These are phyloP conservation scores for Claviceps capensis DNA, from an alignment of 2,329 filamentous ascomycete genomes.

Conservation along the genomic window DNA sequence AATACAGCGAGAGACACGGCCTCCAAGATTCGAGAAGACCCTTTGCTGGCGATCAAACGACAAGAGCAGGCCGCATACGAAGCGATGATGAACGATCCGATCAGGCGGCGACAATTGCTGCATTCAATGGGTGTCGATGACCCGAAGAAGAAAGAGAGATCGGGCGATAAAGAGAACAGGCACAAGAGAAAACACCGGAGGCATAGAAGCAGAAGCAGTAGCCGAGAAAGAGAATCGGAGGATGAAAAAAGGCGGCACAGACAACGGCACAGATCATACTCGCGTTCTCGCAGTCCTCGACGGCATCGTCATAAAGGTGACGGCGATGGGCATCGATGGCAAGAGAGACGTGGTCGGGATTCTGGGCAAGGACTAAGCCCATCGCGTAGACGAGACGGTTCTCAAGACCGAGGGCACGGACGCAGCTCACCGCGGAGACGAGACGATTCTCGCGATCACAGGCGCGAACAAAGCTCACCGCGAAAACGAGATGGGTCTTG, in stretches of 20 bases:
- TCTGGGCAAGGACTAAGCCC: conserved; percentile 12
- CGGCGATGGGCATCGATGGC: conserved; percentile 2
- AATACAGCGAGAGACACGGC: conserved; percentile 70
- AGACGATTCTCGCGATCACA: conserved; percentile 7
- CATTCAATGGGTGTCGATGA: conserved; percentile 45
- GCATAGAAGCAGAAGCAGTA: conserved; percentile 7
- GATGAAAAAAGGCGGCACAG: conserved; percentile 12
- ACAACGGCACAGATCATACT: conserved; percentile 30
- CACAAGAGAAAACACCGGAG: conserved; percentile 8
- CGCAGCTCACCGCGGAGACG: no score
- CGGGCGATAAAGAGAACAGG: conserved; percentile 16
- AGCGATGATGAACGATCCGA: conserved; percentile 65
- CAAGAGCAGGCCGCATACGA: conserved; percentile 75
- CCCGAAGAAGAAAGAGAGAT: conserved; percentile 29
- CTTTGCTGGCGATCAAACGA: conserved; percentile 82
- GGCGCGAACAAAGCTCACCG: no score
- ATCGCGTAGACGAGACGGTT: conserved; percentile 8
- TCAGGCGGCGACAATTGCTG: conserved; percentile 53
- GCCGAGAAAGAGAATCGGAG: conserved; percentile 1
- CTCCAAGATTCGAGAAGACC: conserved; percentile 79
- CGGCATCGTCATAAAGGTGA: conserved; percentile 14
- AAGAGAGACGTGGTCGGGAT: conserved; percentile 12
- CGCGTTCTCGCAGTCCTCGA: conserved; percentile 30
- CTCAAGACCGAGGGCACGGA: no score
- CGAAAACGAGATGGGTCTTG: conserved; percentile 4